Conservation (phyloP, 306 rosid genomes). For the Lathyrus sativus region DNA sequence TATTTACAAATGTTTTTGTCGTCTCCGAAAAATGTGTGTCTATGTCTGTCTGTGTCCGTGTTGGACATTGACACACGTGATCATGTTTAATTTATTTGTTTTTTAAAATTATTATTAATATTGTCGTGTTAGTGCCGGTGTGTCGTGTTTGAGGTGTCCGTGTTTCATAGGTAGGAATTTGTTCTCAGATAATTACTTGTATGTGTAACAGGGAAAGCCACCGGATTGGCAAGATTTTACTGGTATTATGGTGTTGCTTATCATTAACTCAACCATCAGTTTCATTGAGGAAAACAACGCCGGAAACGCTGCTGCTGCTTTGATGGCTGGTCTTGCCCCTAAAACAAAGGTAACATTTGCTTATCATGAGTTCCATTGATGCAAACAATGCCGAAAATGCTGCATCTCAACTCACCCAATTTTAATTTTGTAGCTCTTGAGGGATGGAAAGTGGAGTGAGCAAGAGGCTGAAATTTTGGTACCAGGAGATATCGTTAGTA, state of each 20-base stretch:
- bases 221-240: conserved; percentile 86
- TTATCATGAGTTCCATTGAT: too few species aligned
- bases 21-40: too few species aligned
- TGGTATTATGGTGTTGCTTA: conserved; percentile 66
- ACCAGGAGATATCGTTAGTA: conserved; percentile 85
- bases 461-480: conserved; percentile 74
- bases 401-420: background rate
- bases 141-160: too few species aligned
- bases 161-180: background rate
- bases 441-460: conserved; percentile 80
- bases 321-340: conserved; percentile 95
- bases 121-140: too few species aligned
- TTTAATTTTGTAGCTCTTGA: conserved; percentile 52
- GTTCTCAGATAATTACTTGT: background rate
- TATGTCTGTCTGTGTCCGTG: too few species aligned
- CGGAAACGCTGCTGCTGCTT: conserved; percentile 87
- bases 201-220: conserved; percentile 61
- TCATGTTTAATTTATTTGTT: background rate
- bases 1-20: conserved; percentile 4
- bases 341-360: conserved; percentile 65
- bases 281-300: conserved; percentile 89
- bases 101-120: too few species aligned
- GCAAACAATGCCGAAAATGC: too few species aligned
- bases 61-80: too few species aligned
- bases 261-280: conserved; percentile 76